These are phyloP conservation scores for Scedosporium apiospermum DNA, from an alignment of 2,329 filamentous ascomycete genomes.

Conservation along the genomic window DNA sequence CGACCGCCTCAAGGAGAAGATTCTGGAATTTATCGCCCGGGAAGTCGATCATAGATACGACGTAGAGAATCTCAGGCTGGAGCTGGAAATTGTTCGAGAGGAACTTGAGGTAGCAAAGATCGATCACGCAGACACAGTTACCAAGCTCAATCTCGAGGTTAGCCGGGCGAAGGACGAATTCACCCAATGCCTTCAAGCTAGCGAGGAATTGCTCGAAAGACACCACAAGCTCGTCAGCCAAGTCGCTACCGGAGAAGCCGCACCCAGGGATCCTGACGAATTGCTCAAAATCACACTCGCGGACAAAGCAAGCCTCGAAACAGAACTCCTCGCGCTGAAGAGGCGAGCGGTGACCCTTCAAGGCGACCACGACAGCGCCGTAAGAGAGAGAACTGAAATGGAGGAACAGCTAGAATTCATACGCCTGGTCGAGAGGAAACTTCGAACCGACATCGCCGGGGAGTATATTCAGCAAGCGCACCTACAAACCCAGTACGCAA, in stretches of 20 bases:
- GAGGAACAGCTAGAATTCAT: neutral
- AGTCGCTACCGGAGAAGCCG: neutral
- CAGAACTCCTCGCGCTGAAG: neutral
- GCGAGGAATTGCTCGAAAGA: neutral
- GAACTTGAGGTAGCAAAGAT: neutral
- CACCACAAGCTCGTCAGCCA: neutral
- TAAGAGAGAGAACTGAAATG: neutral
- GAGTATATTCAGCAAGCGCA: too few relatives aligned
- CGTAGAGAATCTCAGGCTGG: neutral
- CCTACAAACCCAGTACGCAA: neutral
- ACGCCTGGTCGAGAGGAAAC: too few relatives aligned
- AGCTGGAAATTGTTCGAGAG: neutral
- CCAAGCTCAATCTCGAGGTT: neutral
- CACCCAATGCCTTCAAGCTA: neutral
- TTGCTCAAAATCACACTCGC: neutral
- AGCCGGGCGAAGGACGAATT: neutral
- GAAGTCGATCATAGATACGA: neutral
- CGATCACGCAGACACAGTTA: neutral
- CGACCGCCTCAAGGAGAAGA: neutral
- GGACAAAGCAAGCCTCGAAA: neutral
- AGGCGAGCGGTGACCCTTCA: neutral
- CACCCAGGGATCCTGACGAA: neutral
- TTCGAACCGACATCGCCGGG: too few relatives aligned
- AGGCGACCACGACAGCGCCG: neutral
- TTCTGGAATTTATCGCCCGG: neutral